phyloP scores from a whole-genome alignment of 495 filamentous ascomycete species.

The Lophium mytilinum region DNA sequence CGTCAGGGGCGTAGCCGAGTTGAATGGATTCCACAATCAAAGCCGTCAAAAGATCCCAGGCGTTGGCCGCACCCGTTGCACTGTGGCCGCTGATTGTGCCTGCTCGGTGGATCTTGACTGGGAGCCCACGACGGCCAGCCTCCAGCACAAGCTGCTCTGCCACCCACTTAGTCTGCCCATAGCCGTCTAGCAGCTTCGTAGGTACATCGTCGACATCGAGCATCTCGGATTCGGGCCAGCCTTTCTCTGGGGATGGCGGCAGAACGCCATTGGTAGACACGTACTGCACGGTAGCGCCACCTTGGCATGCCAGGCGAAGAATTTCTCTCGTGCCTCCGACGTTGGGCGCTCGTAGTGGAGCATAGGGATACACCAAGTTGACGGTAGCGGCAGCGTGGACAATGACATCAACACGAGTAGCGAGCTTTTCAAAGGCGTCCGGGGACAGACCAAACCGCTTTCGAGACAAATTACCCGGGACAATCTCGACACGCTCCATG shows the following conservation, averaged over 20 bases:
- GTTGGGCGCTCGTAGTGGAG: conserved; percentile 42
- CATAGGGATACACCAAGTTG: conserved; percentile 61
- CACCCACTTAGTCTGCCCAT: conserved; percentile 54
- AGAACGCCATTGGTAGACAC: conserved; percentile 63
- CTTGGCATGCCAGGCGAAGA: conserved; percentile 51
- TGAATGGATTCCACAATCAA: conserved; percentile 59
- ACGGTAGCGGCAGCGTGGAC: conserved; percentile 59
- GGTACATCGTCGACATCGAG: conserved; percentile 52
- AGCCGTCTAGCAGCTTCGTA: conserved; percentile 46
- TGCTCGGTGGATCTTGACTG: conserved; percentile 52
- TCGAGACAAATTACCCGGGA: conserved; percentile 55
- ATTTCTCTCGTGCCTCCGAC: conserved; percentile 54
- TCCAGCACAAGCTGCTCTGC: conserved; percentile 59
- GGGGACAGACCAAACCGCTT: conserved; percentile 50
- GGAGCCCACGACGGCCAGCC: conserved; percentile 50
- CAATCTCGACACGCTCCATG: conserved; percentile 58
- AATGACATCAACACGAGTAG: conserved; percentile 48
- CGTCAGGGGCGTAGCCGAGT: conserved; percentile 52
- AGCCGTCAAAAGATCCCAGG: conserved; percentile 59
- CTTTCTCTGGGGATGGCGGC: conserved; percentile 44
- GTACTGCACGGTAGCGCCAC: conserved; percentile 58
- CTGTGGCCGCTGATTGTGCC: conserved; percentile 62
- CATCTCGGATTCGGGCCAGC: conserved; percentile 54
- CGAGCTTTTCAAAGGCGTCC: conserved; percentile 50
- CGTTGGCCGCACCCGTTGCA: conserved; percentile 53